Conservation (phyloP, 1,284 basidiomycete species). For the Malassezia sympodialis region DNA sequence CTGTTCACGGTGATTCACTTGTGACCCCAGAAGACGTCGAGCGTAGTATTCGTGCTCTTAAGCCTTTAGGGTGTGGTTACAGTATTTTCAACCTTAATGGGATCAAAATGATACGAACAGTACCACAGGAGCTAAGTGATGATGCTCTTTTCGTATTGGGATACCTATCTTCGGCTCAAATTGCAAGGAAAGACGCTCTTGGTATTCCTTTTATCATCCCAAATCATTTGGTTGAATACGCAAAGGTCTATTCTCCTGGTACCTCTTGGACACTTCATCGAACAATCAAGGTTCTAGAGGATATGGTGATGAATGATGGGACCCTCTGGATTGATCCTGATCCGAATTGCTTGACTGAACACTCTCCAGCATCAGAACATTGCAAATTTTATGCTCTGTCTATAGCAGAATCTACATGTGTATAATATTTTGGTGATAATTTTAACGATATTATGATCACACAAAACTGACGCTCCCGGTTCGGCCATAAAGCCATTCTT, state of each 20-base stretch:
- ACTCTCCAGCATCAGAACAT: neutral
- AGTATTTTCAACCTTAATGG: constrained; percentile 52
- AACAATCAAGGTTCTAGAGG: constrained; percentile 67
- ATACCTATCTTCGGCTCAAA: neutral
- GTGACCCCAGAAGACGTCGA: constrained; percentile 73
- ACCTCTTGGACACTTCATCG: constrained; percentile 35
- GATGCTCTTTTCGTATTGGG: neutral
- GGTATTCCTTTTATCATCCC: constrained; percentile 52
- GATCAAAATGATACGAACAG: constrained; percentile 49
- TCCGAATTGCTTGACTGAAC: neutral
- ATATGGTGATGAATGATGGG: constrained; percentile 79
- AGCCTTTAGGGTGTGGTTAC: constrained; percentile 80
- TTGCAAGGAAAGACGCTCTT: neutral
- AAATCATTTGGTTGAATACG: neutral
- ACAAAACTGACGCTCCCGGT: neutral
- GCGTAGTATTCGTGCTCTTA: constrained; percentile 73
- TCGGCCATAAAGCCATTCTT: neutral
- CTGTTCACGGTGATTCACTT: constrained; percentile 5
- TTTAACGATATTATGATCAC: neutral
- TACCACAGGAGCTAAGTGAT: constrained; percentile 47
- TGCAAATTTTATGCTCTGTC: constrained; percentile 6
- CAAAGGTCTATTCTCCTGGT: neutral
- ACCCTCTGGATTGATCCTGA: constrained; percentile 75
- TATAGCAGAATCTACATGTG: neutral
- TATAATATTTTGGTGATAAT: neutral